phyloP scores from a whole-genome alignment of 2,329 filamentous ascomycete species.

The Aspergillus neotritici region DNA sequence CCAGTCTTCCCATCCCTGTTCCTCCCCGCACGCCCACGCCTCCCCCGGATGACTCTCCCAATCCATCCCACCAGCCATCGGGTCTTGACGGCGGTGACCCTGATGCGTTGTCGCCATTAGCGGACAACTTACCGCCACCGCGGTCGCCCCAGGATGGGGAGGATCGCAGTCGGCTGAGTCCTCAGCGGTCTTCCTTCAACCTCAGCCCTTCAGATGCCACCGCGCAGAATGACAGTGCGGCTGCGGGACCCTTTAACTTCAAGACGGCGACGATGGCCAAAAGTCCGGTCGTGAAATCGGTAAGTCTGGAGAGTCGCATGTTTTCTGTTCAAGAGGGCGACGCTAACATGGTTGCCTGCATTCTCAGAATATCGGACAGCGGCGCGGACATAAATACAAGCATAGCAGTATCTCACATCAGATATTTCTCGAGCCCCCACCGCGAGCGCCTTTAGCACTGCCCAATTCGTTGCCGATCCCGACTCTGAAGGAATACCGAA shows the following conservation, averaged over 20 bases:
- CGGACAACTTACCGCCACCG: constrained; percentile 30
- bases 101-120: constrained; percentile 45
- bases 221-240: constrained; percentile 27
- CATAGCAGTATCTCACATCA: constrained; percentile 95
- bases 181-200: constrained; percentile 33
- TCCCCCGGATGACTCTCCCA: constrained; percentile 48
- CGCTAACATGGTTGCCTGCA: constrained; percentile 14
- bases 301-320: constrained; percentile 41
- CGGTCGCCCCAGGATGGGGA: constrained; percentile 17
- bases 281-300: constrained; percentile 66
- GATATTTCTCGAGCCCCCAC: constrained; percentile 89
- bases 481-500: constrained; percentile 79
- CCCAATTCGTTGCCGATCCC: constrained; percentile 90
- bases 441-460: constrained; percentile 76
- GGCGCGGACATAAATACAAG: constrained; percentile 95
- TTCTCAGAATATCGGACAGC: constrained; percentile 74
- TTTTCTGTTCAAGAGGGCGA: not conserved
- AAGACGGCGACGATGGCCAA: constrained; percentile 73
- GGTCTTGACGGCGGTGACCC: constrained; percentile 36
- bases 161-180: constrained; percentile 25
- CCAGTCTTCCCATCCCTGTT: constrained; percentile 52
- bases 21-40: constrained; percentile 62
- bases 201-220: constrained; percentile 27
- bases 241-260: constrained; percentile 80
- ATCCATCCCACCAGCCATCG: constrained; percentile 16